Conservation (phyloP, 495 filamentous ascomycete genomes). For the Rostrohypoxylon terebratum region DNA sequence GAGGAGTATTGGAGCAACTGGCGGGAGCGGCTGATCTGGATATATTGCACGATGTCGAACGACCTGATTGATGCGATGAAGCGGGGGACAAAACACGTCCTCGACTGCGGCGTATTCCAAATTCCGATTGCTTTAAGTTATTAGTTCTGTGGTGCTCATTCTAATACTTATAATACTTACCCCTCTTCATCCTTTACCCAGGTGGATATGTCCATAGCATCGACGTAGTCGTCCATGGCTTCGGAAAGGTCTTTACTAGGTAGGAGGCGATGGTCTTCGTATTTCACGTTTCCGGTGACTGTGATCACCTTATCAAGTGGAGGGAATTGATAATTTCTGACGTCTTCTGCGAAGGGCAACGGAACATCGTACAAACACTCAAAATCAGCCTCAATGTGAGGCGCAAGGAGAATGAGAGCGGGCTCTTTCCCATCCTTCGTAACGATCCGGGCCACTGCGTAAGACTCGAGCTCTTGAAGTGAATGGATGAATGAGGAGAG, state of each 20-base stretch:
- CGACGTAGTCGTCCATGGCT: constrained; percentile 91
- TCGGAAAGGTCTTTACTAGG: constrained; percentile 77
- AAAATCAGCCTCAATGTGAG: constrained; percentile 81
- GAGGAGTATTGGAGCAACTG: constrained; percentile 73
- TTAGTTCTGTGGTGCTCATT: constrained; percentile 47
- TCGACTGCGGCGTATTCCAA: constrained; percentile 82
- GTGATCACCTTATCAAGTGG: constrained; percentile 90
- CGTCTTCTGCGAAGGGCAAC: constrained; percentile 93
- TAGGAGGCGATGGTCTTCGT: constrained; percentile 82
- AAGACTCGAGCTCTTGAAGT: constrained; percentile 85
- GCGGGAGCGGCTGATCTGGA: constrained; percentile 73
- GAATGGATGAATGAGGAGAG: constrained; percentile 92
- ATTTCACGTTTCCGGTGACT: constrained; percentile 84
- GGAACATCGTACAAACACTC: constrained; percentile 93
- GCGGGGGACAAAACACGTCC: constrained; percentile 88
- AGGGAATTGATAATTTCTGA: constrained; percentile 88
- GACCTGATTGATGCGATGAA: constrained; percentile 89
- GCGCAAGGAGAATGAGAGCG: constrained; percentile 82
- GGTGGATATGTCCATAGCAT: constrained; percentile 87
- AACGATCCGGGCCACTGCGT: constrained; percentile 88
- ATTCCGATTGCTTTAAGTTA: constrained; percentile 62
- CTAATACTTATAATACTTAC: constrained; percentile 54
- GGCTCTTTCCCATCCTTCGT: constrained; percentile 82
- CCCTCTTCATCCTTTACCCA: constrained; percentile 73
- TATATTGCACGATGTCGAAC: constrained; percentile 84